Evolutionary conservation across 2,329 filamentous ascomycete species (phyloP).

Genomic region (Magnaporthiopsis poae): DNA sequence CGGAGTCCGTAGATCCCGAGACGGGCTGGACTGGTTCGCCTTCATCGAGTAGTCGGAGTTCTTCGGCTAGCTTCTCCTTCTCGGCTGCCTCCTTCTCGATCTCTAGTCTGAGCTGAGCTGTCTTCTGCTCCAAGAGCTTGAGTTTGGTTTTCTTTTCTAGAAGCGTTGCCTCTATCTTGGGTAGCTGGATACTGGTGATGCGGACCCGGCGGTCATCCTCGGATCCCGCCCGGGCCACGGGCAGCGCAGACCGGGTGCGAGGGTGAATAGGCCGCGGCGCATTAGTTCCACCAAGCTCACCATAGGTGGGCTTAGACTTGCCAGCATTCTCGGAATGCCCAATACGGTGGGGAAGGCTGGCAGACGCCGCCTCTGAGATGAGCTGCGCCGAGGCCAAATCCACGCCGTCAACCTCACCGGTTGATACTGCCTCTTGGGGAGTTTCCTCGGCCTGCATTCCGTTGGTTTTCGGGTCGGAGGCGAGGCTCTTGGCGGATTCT

Average conservation of each 20-base stretch:
- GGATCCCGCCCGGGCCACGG: constrained; percentile 6
- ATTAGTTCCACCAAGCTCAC: background rate
- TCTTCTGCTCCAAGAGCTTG: constrained; percentile 35
- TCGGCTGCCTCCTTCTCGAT: constrained; percentile 27
- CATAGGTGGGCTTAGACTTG: background rate
- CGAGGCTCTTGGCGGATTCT: constrained; percentile 8
- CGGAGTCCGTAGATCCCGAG: background rate
- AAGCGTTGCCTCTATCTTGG: constrained; percentile 28
- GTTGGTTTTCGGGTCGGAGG: background rate
- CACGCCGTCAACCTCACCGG: constrained; percentile 14
- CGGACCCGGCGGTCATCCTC: constrained; percentile 21
- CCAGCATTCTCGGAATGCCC: constrained; percentile 10
- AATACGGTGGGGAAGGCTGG: constrained; percentile 19
- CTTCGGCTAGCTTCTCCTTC: constrained; percentile 22
- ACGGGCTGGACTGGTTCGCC: background rate
- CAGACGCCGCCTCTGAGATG: constrained; percentile 16
- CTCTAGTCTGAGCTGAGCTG: constrained; percentile 39
- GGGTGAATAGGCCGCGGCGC: background rate
- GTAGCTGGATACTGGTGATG: constrained; percentile 29
- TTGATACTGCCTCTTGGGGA: constrained; percentile 14
- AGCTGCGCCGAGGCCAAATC: constrained; percentile 18
- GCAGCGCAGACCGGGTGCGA: background rate
- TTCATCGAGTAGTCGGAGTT: constrained; percentile 25
- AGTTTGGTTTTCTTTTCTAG: constrained; percentile 38
- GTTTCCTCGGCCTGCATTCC: constrained; percentile 6